Evolutionary conservation across 768 basidiomycete genomes (phyloP).

Genomic region (Naganishia onofrii): DNA sequence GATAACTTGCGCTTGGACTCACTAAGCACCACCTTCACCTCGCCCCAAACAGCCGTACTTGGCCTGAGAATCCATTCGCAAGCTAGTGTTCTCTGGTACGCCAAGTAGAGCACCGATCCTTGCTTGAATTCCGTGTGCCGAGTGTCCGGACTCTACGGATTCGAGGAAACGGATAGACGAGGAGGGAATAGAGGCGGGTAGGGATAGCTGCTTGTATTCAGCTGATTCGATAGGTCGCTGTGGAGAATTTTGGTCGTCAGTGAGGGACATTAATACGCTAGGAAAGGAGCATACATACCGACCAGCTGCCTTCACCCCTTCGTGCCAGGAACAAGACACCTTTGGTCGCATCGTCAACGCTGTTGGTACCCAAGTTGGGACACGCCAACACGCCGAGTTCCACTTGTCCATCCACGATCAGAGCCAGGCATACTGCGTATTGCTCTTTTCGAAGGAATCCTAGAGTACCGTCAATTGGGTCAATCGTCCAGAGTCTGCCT

Average conservation of each 20-base stretch:
- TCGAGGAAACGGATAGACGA: conserved; percentile 64
- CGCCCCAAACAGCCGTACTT: conserved; percentile 85
- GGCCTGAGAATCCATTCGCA: conserved; percentile 92
- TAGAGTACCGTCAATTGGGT: conserved; percentile 90
- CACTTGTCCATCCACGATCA: conserved; percentile 74
- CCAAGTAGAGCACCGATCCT: conserved; percentile 67
- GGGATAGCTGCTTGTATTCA: conserved; percentile 52
- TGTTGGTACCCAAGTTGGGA: conserved; percentile 69
- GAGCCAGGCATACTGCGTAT: conserved; percentile 84
- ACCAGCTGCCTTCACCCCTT: conserved; percentile 68
- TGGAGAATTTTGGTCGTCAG: conserved; percentile 26
- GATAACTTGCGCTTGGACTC: conserved; percentile 24
- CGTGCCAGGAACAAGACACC: conserved; percentile 85
- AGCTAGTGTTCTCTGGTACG: conserved; percentile 57
- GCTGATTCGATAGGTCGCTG: conserved; percentile 11
- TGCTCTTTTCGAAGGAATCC: conserved; percentile 89
- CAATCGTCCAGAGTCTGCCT: conserved; percentile 57
- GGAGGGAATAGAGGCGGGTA: conserved; percentile 53
- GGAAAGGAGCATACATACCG: conserved; percentile 12
- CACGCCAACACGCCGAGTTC: conserved; percentile 85
- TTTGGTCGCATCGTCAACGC: conserved; percentile 60
- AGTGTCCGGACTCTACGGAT: conserved; percentile 86
- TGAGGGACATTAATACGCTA: neutral
- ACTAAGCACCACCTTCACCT: conserved; percentile 68
- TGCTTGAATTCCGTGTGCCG: conserved; percentile 80